Base-by-base conservation (phyloP, 2,329 filamentous ascomycete species). In the Neobulgaria alba region DNA sequence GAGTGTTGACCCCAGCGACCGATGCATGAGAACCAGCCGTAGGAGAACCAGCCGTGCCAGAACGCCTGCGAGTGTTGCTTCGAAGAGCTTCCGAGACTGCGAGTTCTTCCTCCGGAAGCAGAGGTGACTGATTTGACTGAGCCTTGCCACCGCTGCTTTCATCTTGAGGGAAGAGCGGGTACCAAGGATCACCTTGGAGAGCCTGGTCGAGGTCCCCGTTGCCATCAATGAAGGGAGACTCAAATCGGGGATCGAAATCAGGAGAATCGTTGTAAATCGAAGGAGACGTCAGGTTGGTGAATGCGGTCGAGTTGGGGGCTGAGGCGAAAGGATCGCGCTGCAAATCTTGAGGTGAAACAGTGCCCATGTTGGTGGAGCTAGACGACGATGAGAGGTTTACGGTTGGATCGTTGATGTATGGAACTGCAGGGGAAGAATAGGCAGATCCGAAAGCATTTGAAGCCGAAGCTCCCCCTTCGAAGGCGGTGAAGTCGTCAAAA, bases 251-350 rank as follows among this genome's bases (percentile, higher is more conserved):
- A 54, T 85, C 80, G 47, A 82, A 79, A 43, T 78, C 82, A 9
- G 86, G 86, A 38, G 86, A 93, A 55, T 81, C 84, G 58, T 84
- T 75, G 56, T 78, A 81, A 42, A 78, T 71, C n/a, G 83, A 85
- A 33, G 88, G 88, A 45, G 88, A 92, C 42, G 87, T 94, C 63
- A 95, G 59, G 49, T 87, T 79, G 26, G 88, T 94, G 58, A 92
- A 78, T 23, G 85, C 79, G 34, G 81, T 73, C 2, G 88, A 94
- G 57, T 85, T 85, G 20, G 88, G 88, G 29, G 86, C 78, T 47
- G 86, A 93, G 58, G 77, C 69, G 57, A 78, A 77, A 44, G 73
- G 69, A 56, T 85, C 77, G 52, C 78, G 75, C 54, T 82, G 66
- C 50, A 94, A 70, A 57, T 95, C 87, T 62, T 85, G 81, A 15